Evolutionary conservation across 2,329 filamentous ascomycete species (phyloP).

Genomic region (Laburnicola sp.): DNA sequence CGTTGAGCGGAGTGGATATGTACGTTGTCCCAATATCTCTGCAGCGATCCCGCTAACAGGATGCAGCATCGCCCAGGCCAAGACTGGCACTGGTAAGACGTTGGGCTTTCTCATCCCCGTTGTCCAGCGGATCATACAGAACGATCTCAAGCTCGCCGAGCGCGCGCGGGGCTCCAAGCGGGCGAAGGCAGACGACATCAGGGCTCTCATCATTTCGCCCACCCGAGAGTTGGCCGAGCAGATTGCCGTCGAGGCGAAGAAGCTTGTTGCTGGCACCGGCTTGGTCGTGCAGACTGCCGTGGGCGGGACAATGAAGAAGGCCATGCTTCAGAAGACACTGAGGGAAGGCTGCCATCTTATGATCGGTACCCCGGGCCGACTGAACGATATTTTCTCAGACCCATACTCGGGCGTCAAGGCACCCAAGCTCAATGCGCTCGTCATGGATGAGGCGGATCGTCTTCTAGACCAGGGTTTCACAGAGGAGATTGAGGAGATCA

Average conservation of each 20-base stretch:
- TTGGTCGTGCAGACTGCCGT: slow-evolving; percentile 79
- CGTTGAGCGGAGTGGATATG: slow-evolving; percentile 80
- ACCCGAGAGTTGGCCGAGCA: slow-evolving; percentile 67
- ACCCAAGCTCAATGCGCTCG: slow-evolving; percentile 60
- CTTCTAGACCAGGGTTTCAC: slow-evolving; percentile 63
- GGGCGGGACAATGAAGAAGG: slow-evolving; percentile 79
- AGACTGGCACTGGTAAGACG: slow-evolving; percentile 96
- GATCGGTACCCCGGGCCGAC: slow-evolving; percentile 85
- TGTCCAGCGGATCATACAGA: slow-evolving; percentile 73
- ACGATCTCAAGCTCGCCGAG: slow-evolving; percentile 64
- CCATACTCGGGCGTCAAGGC: slow-evolving; percentile 64
- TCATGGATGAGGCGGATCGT: slow-evolving; percentile 69
- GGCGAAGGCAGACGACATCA: slow-evolving; percentile 55
- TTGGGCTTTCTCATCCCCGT: slow-evolving; percentile 87
- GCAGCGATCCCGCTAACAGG: slow-evolving; percentile 15
- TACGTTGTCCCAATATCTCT: slow-evolving; percentile 52
- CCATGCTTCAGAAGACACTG: slow-evolving; percentile 69
- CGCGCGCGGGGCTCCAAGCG: slow-evolving; percentile 48
- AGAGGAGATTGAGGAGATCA: slow-evolving; percentile 54
- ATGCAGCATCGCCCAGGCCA: slow-evolving; percentile 76
- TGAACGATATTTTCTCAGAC: slow-evolving; percentile 79
- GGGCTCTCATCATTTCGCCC: slow-evolving; percentile 64
- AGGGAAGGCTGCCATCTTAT: slow-evolving; percentile 82
- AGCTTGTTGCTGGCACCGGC: slow-evolving; percentile 66
- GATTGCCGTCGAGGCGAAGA: slow-evolving; percentile 71